phyloP scores from a whole-genome alignment of 768 basidiomycete species.

The Boletales sp. region DNA sequence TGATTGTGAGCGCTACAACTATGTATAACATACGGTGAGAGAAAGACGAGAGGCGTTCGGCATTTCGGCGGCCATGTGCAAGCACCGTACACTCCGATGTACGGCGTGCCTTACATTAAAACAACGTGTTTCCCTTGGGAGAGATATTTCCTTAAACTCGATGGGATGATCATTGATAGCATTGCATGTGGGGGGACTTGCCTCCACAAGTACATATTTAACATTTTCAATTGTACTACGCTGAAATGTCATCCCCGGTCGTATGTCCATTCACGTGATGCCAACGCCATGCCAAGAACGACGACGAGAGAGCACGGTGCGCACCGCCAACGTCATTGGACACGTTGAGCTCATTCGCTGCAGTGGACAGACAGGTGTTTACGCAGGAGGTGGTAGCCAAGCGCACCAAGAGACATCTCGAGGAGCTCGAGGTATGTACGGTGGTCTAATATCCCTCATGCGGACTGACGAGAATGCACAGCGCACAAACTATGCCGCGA shows the following conservation, averaged over 20 bases:
- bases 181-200: no score
- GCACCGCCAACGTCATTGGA: conserved; percentile 6
- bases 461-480: conserved; percentile 26
- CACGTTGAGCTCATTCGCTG: background rate
- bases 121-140: conserved; percentile 28
- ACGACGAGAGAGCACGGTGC: conserved; percentile 32
- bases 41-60: conserved; percentile 29
- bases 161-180: conserved; percentile 79
- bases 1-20: conserved; percentile 26
- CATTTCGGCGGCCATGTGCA: conserved; percentile 29
- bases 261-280: no score
- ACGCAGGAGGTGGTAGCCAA: conserved; percentile 69
- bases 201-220: no score
- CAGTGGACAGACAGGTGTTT: conserved; percentile 31
- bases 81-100: conserved; percentile 16
- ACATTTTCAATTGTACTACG: no score
- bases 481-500: conserved; percentile 75
- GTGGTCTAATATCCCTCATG: conserved; percentile 33
- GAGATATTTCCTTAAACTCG: conserved; percentile 48
- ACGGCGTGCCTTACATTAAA: conserved; percentile 20
- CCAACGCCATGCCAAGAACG: conserved; percentile 16
- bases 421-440: conserved; percentile 89
- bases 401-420: conserved; percentile 72
- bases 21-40: conserved; percentile 29
- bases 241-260: no score